Conservation (phyloP, 2,329 filamentous ascomycete genomes). For the Apiospora hydei region DNA sequence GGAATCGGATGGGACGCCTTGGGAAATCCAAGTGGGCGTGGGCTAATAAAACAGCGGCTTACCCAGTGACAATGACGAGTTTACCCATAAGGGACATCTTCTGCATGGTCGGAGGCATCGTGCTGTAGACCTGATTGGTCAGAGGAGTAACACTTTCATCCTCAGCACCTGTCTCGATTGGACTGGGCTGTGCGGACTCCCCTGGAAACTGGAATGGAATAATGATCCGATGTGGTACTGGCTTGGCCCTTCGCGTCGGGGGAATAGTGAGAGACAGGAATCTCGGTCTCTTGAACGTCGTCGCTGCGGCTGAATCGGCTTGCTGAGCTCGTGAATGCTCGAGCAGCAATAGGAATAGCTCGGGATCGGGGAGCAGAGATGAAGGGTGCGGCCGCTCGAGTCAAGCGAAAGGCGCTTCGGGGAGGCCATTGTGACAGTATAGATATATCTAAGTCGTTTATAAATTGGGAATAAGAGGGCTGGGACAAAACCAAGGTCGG, state of each 20-base stretch:
- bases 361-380: constrained; percentile 34
- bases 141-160: constrained; percentile 60
- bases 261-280: constrained; percentile 63
- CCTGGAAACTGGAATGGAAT: constrained; percentile 60
- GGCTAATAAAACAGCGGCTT: constrained; percentile 39
- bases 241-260: constrained; percentile 54
- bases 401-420: constrained; percentile 40
- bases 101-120: constrained; percentile 70
- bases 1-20: constrained; percentile 36
- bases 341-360: constrained; percentile 41
- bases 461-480: background rate
- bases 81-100: constrained; percentile 75
- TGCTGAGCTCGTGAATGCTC: constrained; percentile 47
- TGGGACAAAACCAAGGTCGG: background rate
- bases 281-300: constrained; percentile 63
- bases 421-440: constrained; percentile 38
- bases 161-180: constrained; percentile 50
- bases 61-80: constrained; percentile 77
- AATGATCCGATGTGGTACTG: constrained; percentile 54
- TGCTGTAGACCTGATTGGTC: constrained; percentile 58
- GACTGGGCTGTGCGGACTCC: constrained; percentile 52
- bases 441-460: background rate
- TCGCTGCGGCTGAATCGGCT: constrained; percentile 52
- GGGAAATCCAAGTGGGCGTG: constrained; percentile 23
- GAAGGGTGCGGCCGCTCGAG: constrained; percentile 41